phyloP scores from a whole-genome alignment of 352 stramenopile genomes.

The Phytophthora idaei region DNA sequence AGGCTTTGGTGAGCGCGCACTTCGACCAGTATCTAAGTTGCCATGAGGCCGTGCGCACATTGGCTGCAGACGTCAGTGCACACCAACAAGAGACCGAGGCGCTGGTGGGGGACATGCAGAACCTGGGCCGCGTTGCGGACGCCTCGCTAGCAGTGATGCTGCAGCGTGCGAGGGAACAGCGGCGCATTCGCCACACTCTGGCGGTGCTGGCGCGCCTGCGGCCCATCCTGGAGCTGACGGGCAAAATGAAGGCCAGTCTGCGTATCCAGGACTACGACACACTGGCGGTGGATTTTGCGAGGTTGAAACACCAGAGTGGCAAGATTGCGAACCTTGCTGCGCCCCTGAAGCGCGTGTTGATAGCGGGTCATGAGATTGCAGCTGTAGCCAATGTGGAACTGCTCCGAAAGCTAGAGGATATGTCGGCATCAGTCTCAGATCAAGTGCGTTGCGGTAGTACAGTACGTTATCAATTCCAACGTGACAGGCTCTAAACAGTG shows the following conservation, averaged over 20 bases:
- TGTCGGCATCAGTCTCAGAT: conserved; percentile 59
- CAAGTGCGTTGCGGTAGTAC: conserved; percentile 40
- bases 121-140: conserved; percentile 64
- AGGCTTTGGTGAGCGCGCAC: conserved; percentile 77
- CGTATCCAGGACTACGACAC: conserved; percentile 71
- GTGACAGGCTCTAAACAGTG: neutral
- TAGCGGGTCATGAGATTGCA: conserved; percentile 65
- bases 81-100: conserved; percentile 68
- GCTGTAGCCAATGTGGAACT: conserved; percentile 63
- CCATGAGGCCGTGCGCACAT: conserved; percentile 72
- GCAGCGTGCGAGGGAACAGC: conserved; percentile 73
- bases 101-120: conserved; percentile 58
- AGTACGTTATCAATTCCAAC: neutral
- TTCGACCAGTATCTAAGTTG: conserved; percentile 88
- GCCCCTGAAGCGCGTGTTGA: conserved; percentile 60
- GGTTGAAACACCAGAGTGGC: conserved; percentile 66
- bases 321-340: conserved; percentile 60
- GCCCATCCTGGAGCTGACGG: conserved; percentile 73
- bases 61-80: conserved; percentile 63
- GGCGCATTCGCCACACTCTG: conserved; percentile 76
- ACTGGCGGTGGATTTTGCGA: conserved; percentile 72
- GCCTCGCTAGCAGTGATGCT: conserved; percentile 80
- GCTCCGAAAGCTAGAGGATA: conserved; percentile 66
- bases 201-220: conserved; percentile 70
- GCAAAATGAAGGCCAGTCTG: conserved; percentile 78